Evolutionary conservation across 2,329 filamentous ascomycete species (phyloP).

Genomic region (Zopfia rhizophila): DNA sequence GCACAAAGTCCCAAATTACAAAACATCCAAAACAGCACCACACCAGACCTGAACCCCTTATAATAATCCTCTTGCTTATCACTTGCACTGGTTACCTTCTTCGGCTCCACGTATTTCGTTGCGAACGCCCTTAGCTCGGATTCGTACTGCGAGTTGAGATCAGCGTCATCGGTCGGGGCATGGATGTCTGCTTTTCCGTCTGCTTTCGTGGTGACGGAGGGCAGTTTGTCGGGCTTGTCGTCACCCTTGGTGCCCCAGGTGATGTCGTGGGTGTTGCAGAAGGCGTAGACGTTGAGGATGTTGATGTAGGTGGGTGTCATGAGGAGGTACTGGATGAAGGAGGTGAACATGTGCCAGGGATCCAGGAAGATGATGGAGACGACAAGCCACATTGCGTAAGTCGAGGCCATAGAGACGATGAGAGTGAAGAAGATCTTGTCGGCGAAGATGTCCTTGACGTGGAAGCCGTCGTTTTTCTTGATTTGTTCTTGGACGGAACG

Average conservation of each 20-base stretch:
- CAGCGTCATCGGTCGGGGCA: constrained; percentile 87
- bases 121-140: constrained; percentile 79
- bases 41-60: constrained; percentile 90
- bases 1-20: constrained; percentile 91
- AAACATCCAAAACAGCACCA: constrained; percentile 96
- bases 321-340: constrained; percentile 90
- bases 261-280: constrained; percentile 98
- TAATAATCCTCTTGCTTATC: constrained; percentile 99
- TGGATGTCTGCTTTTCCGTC: constrained; percentile 94
- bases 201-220: constrained; percentile 88
- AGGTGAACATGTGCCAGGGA: constrained; percentile 99
- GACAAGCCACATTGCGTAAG: constrained; percentile 91
- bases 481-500: constrained; percentile 81
- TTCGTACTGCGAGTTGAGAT: constrained; percentile 95
- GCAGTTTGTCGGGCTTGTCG: constrained; percentile 91
- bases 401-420: constrained; percentile 90
- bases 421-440: constrained; percentile 93
- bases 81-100: constrained; percentile 66
- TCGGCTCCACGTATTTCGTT: constrained; percentile 78
- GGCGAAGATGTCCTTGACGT: constrained; percentile 77
- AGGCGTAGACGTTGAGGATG: constrained; percentile 98
- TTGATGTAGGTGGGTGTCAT: constrained; percentile 98
- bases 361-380: constrained; percentile 95
- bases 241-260: constrained; percentile 99
- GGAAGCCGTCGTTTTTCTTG: constrained; percentile 70